These are phyloP conservation scores for Microstroma glucosiphilum DNA, from an alignment of 1,284 basidiomycete species.

Conservation along the genomic window DNA sequence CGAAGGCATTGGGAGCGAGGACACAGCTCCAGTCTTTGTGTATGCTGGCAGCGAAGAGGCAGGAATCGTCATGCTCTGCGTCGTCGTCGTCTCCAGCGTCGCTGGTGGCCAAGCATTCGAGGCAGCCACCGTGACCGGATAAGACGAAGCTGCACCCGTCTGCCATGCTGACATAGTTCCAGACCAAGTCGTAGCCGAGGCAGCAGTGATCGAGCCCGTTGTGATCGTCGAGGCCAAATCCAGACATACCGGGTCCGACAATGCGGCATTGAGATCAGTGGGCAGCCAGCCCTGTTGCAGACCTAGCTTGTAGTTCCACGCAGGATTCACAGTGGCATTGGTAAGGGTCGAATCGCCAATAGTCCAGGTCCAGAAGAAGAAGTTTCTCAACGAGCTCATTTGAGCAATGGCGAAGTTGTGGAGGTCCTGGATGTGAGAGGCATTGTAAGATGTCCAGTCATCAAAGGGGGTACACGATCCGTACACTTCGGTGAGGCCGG, in stretches of 20 bases:
- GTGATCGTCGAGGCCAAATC: conserved; percentile 16
- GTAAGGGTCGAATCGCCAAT: conserved; percentile 24
- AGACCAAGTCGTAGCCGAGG: conserved; percentile 21
- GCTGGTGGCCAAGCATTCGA: conserved; percentile 27
- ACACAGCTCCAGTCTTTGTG: conserved; percentile 24
- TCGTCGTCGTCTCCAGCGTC: conserved; percentile 20
- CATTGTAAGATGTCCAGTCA: conserved; percentile 32
- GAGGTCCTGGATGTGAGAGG: conserved; percentile 20
- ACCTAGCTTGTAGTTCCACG: conserved; percentile 25
- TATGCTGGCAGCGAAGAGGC: conserved; percentile 25
- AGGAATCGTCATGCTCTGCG: conserved; percentile 4
- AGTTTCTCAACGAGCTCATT: conserved; percentile 39
- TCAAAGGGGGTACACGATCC: conserved; percentile 19
- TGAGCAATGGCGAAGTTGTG: conserved; percentile 25
- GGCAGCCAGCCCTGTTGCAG: conserved; percentile 26
- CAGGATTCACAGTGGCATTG: conserved; percentile 25
- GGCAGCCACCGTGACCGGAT: conserved; percentile 17
- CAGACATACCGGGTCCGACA: conserved; percentile 18
- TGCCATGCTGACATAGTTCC: conserved; percentile 24
- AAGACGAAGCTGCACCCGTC: conserved; percentile 27
- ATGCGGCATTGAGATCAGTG: conserved; percentile 13
- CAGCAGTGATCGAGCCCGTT: conserved; percentile 1
- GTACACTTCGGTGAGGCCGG: conserved; percentile 16
- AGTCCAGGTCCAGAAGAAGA: conserved; percentile 36
- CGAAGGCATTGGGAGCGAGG: conserved; percentile 21